Conservation (phyloP, 495 filamentous ascomycete genomes). For the Aspergillus avenaceus region DNA sequence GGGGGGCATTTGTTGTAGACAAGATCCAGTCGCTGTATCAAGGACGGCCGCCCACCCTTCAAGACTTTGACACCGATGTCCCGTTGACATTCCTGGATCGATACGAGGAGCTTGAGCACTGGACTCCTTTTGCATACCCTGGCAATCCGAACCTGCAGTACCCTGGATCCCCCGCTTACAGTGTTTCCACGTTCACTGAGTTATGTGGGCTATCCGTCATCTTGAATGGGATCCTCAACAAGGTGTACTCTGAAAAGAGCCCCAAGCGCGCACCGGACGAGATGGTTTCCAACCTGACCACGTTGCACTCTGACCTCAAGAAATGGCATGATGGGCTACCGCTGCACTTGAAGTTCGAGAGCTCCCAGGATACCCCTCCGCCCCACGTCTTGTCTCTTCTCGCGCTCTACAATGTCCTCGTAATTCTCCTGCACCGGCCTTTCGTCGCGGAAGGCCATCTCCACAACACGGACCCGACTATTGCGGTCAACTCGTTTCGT, state of each 20-base stretch:
- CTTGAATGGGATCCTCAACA: slow-evolving; percentile 16
- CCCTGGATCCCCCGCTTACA: slow-evolving; percentile 12
- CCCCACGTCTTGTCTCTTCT: background rate
- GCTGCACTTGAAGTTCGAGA: background rate
- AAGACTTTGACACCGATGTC: slow-evolving; percentile 7
- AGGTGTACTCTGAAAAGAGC: background rate
- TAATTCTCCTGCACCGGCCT: slow-evolving; percentile 23
- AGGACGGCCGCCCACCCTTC: slow-evolving; percentile 12
- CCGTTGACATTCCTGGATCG: slow-evolving; percentile 16
- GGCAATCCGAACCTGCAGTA: background rate
- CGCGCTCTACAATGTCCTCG: slow-evolving; percentile 14
- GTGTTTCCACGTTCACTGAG: slow-evolving; percentile 21
- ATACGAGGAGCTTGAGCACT: slow-evolving; percentile 24
- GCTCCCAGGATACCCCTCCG: background rate
- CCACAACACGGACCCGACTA: slow-evolving; percentile 18
- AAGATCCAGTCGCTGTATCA: slow-evolving; percentile 19
- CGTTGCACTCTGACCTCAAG: background rate
- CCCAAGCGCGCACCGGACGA: background rate
- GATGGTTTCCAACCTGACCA: background rate
- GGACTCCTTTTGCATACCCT: slow-evolving; percentile 12
- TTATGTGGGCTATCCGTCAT: slow-evolving; percentile 22
- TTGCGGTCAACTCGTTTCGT: slow-evolving; percentile 18
- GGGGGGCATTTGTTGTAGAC: slow-evolving; percentile 22
- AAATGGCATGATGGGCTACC: background rate
- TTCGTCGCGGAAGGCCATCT: slow-evolving; percentile 22